Percentiles rank a stretch among this genome's conserved stretches.
Conservation (phyloP, 371 early-diverging fungal genomes). For the Vairimorpha necatrix region DNA sequence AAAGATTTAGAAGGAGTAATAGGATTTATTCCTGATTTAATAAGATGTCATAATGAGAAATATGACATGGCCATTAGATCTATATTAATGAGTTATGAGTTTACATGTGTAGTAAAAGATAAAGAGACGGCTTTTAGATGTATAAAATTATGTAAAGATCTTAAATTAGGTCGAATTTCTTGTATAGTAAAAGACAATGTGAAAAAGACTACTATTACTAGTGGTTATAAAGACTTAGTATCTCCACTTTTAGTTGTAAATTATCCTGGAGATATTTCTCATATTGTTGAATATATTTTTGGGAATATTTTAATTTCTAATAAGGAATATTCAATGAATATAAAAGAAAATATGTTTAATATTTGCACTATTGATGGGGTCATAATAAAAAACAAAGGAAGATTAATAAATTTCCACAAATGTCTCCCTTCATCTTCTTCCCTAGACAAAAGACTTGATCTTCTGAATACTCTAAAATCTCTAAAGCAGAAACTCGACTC, state of each 20-base stretch:
- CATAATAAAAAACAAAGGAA: not conserved
- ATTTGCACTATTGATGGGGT: constrained; percentile 1
- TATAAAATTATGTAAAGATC: constrained; percentile 78
- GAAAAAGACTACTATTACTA: not conserved
- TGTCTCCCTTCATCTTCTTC: too few relatives aligned
- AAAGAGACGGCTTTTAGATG: constrained; percentile 67
- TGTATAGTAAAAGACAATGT: constrained; percentile 76
- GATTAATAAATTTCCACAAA: not conserved
- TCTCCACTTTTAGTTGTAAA: constrained; percentile 78
- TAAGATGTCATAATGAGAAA: constrained; percentile 80
- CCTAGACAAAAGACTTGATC: not conserved
- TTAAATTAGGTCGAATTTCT: constrained; percentile 78
- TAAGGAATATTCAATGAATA: not conserved
- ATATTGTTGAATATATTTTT: constrained; percentile 76
- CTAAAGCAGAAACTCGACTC: not conserved
- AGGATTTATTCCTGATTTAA: constrained; percentile 80
- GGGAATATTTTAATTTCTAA: constrained; percentile 40
- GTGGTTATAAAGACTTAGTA: constrained; percentile 35
- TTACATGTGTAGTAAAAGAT: constrained; percentile 68
- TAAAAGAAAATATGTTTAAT: not conserved
- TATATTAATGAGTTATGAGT: constrained; percentile 67
- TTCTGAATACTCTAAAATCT: not conserved
- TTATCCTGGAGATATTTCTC: constrained; percentile 72
- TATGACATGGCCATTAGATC: constrained; percentile 76
- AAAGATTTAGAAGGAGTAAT: constrained; percentile 70